phyloP scores from a whole-genome alignment of 306 rosid genomes.

The Delonix regia region DNA sequence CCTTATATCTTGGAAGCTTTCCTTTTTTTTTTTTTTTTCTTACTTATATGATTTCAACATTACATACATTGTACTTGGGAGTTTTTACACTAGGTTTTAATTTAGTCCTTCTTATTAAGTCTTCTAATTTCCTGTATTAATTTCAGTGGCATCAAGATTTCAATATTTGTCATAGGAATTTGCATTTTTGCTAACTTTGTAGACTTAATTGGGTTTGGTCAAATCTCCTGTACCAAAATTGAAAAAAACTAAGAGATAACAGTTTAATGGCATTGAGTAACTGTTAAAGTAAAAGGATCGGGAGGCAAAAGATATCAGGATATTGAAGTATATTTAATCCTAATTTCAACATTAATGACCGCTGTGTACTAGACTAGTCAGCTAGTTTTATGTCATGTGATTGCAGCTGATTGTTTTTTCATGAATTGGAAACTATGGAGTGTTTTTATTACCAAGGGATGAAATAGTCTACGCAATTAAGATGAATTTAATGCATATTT shows the following conservation, averaged over 20 bases:
- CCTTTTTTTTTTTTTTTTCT: not conserved
- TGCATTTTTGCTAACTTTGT: slow-evolving; percentile 1
- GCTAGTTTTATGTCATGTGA: not conserved
- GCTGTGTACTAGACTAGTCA: slow-evolving; percentile 3
- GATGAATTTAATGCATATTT: slow-evolving; percentile 4
- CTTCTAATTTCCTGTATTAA: not conserved
- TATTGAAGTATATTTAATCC: not conserved
- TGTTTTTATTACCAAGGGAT: not conserved
- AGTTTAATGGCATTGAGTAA: slow-evolving; percentile 15
- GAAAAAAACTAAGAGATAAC: slow-evolving; percentile 6
- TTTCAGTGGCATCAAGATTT: slow-evolving; percentile 9
- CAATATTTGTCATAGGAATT: not conserved
- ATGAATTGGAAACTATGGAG: not conserved
- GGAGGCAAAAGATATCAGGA: slow-evolving; percentile 12
- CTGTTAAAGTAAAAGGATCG: slow-evolving; percentile 3
- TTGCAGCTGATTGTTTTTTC: not conserved
- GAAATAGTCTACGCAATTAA: not conserved
- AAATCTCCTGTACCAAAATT: not conserved
- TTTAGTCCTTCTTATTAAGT: not conserved
- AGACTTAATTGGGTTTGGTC: not conserved
- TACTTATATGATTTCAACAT: not conserved
- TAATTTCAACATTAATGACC: slow-evolving; percentile 14
- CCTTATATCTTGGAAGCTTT: slow-evolving; percentile 1
- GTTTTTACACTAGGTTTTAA: not conserved
- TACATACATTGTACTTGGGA: not conserved